These are phyloP conservation scores for Myriosclerotinia scirpicola DNA, from an alignment of 2,329 filamentous ascomycete species.

Conservation along the genomic window DNA sequence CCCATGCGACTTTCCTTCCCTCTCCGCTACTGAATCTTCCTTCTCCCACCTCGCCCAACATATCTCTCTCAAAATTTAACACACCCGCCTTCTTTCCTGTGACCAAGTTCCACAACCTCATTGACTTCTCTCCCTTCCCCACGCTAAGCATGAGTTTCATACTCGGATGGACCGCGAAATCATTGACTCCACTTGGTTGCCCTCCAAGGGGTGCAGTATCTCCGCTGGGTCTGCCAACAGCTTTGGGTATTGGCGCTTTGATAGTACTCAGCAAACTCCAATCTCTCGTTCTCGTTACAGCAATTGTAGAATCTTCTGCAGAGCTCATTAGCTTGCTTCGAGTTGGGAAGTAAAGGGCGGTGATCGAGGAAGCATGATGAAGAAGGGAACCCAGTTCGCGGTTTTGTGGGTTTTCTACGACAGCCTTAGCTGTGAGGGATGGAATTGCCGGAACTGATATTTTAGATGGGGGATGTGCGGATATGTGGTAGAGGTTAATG, in stretches of 20 bases:
- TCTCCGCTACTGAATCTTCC: constrained; percentile 76
- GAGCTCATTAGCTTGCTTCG: constrained; percentile 84
- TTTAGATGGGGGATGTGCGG: constrained; percentile 63
- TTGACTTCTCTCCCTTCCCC: constrained; percentile 82
- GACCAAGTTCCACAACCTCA: constrained; percentile 95
- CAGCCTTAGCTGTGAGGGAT: constrained; percentile 67
- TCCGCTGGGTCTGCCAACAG: constrained; percentile 76
- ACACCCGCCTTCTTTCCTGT: constrained; percentile 95
- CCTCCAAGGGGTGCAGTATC: constrained; percentile 83
- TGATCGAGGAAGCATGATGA: constrained; percentile 83
- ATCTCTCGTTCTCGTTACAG: constrained; percentile 82
- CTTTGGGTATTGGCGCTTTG: constrained; percentile 82
- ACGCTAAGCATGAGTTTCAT: constrained; percentile 97
- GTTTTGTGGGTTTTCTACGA: constrained; percentile 83
- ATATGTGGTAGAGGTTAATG: constrained; percentile 92
- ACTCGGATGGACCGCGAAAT: constrained; percentile 92
- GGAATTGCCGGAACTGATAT: constrained; percentile 61
- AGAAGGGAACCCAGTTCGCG: constrained; percentile 82
- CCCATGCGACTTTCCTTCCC: constrained; percentile 80
- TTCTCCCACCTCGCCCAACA: constrained; percentile 75
- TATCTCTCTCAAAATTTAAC: constrained; percentile 74
- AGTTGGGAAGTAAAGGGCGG: constrained; percentile 76
- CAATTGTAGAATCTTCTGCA: constrained; percentile 88
- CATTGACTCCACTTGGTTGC: constrained; percentile 84
- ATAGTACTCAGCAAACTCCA: constrained; percentile 86